A percentile compares a stretch with the other conserved stretches of the same genome.
phyloP scores from a whole-genome alignment of 1,139 yeast species.

The Blastobotrys apis region DNA sequence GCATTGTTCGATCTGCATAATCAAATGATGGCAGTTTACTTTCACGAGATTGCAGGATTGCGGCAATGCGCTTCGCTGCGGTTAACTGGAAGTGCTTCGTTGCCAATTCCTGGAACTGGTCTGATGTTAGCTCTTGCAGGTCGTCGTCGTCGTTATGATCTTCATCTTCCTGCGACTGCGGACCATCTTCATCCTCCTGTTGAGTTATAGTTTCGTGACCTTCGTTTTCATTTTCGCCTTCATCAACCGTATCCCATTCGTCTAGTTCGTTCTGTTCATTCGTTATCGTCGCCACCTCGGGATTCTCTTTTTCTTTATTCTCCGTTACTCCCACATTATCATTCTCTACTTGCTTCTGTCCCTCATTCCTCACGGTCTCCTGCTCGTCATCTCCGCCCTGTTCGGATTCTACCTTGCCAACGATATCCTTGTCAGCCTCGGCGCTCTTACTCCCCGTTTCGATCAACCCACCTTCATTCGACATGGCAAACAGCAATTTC shows the following conservation, averaged over 20 bases:
- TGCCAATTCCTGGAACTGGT: not conserved
- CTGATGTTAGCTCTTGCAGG: not conserved
- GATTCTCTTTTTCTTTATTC: not conserved
- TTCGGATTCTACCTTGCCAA: not conserved
- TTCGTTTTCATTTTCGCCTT: not conserved
- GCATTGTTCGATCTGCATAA: not conserved
- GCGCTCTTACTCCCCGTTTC: too few relatives aligned
- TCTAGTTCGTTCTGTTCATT: too few relatives aligned
- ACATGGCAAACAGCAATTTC: conserved; percentile 4
- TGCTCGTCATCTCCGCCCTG: not conserved
- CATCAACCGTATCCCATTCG: not conserved
- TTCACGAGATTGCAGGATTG: not conserved
- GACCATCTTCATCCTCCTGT: too few relatives aligned
- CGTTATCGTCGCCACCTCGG: too few relatives aligned
- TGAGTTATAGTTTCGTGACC: not conserved
- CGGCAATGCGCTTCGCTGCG: not conserved
- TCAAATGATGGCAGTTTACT: not conserved
- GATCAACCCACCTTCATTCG: too few relatives aligned
- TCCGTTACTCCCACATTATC: not conserved
- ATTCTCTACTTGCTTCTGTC: not conserved
- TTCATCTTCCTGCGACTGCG: not conserved
- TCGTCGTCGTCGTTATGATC: not conserved
- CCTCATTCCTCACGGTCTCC: too few relatives aligned
- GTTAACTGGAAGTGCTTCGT: not conserved
- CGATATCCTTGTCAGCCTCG: not conserved